Conservation (phyloP, 192 early-diverging fungal species). For the Chytriomyces confervae region DNA sequence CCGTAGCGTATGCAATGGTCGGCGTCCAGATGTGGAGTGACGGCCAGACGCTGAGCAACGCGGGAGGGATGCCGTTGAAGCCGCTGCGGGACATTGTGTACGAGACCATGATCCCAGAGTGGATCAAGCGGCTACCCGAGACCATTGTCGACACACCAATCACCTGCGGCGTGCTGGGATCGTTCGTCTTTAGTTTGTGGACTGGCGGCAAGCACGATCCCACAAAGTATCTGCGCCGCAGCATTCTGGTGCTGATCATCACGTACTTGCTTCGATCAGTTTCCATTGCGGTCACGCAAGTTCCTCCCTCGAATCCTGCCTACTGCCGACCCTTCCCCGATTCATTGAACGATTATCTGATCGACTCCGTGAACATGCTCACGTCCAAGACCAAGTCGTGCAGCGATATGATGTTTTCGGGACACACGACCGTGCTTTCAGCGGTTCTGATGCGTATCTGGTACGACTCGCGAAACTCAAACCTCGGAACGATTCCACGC, state of each 20-base stretch:
- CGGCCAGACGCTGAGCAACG: conserved; percentile 5
- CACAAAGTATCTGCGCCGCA: background rate
- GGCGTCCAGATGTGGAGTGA: conserved; percentile 17
- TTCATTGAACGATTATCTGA: background rate
- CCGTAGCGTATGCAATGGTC: conserved; percentile 18
- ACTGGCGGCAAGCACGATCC: conserved; percentile 1
- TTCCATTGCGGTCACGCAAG: conserved; percentile 21
- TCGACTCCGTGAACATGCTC: conserved; percentile 12
- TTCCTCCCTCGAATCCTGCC: conserved; percentile 15
- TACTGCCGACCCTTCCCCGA: conserved; percentile 10
- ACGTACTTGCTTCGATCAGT: conserved; percentile 3
- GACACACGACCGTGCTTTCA: conserved; percentile 9
- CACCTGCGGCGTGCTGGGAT: background rate
- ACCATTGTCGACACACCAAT: conserved; percentile 21
- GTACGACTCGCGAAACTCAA: conserved; percentile 6
- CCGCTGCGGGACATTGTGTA: conserved; percentile 20
- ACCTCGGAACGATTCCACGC: background rate
- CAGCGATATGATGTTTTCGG: conserved; percentile 19
- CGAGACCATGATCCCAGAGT: conserved; percentile 1
- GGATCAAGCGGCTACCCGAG: background rate
- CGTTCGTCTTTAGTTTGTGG: background rate
- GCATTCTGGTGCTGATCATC: background rate
- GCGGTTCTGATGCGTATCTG: conserved; percentile 4
- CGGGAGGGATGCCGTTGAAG: background rate
- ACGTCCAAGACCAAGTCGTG: conserved; percentile 15